A percentile compares a stretch with the other conserved stretches of the same genome.
These are phyloP conservation scores for Myriosclerotinia duriaeana DNA, from an alignment of 2,329 filamentous ascomycete genomes.

Conservation along the genomic window DNA sequence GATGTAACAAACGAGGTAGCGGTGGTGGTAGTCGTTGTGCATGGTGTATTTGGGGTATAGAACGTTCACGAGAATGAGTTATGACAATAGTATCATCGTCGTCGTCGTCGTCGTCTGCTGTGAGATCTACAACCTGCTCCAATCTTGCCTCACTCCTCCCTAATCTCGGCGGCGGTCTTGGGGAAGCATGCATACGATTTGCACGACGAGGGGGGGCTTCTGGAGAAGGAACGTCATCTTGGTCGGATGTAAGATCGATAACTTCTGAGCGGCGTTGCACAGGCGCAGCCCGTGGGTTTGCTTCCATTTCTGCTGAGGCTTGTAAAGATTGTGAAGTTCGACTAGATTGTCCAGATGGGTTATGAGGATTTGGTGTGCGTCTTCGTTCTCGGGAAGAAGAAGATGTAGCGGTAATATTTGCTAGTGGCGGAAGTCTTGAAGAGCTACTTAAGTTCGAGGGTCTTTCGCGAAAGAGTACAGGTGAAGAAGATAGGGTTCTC, in stretches of 20 bases:
- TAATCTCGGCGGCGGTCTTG: conserved; percentile 30
- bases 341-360: conserved; percentile 23
- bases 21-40: neutral
- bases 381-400: conserved; percentile 29
- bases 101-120: conserved; percentile 46
- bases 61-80: conserved; percentile 22
- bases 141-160: conserved; percentile 36
- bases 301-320: conserved; percentile 33
- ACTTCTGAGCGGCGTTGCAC: conserved; percentile 36
- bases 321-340: conserved; percentile 18
- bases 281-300: conserved; percentile 27
- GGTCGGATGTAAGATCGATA: conserved; percentile 40
- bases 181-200: conserved; percentile 19
- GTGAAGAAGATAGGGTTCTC: conserved; percentile 36
- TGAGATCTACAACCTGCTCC: conserved; percentile 53
- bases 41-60: conserved; percentile 10
- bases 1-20: neutral
- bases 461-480: conserved; percentile 30
- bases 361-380: conserved; percentile 37
- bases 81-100: conserved; percentile 21
- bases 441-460: conserved; percentile 21
- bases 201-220: conserved; percentile 15
- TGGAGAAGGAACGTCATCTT: conserved; percentile 30
- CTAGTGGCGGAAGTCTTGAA: conserved; percentile 25
- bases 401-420: conserved; percentile 23